Percentiles rank a stretch among this genome's conserved stretches.
phyloP scores from a whole-genome alignment of 2,329 filamentous ascomycete genomes.

The Aspergillus clavatus region DNA sequence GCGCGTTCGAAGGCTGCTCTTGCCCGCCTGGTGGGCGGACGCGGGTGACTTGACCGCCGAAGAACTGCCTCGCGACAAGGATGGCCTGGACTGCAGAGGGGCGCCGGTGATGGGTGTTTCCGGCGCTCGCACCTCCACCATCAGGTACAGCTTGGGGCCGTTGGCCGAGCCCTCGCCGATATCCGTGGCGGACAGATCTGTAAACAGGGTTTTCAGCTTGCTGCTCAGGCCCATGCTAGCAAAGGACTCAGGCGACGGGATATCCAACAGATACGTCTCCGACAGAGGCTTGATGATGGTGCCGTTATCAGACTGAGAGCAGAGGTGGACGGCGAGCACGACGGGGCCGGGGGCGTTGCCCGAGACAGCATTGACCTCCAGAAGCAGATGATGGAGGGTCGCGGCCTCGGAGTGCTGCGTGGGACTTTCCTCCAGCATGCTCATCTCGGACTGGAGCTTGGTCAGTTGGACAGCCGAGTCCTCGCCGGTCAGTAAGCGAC shows the following conservation, averaged over 20 bases:
- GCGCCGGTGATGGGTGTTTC: conserved; percentile 38
- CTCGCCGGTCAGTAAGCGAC: conserved; percentile 81
- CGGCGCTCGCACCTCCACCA: conserved; percentile 70
- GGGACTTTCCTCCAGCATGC: conserved; percentile 79
- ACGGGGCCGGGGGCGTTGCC: conserved; percentile 71
- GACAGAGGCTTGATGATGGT: conserved; percentile 65
- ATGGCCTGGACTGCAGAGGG: conserved; percentile 24
- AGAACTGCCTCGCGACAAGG: conserved; percentile 33
- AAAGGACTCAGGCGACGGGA: conserved; percentile 69
- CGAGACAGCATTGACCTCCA: conserved; percentile 78
- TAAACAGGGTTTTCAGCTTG: conserved; percentile 78
- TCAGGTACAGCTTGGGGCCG: conserved; percentile 72
- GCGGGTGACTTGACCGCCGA: conserved; percentile 22
- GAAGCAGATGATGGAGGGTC: conserved; percentile 71
- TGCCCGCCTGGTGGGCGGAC: conserved; percentile 28
- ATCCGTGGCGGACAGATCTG: conserved; percentile 75
- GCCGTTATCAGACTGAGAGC: conserved; percentile 62
- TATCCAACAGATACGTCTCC: conserved; percentile 75
- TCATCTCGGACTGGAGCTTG: conserved; percentile 92
- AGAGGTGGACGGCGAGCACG: conserved; percentile 72
- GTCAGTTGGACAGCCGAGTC: conserved; percentile 91
- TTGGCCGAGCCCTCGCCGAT: conserved; percentile 57
- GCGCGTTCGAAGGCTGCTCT: conserved; percentile 36
- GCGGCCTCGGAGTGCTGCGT: conserved; percentile 62
- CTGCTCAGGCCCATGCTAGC: conserved; percentile 59